phyloP scores from a whole-genome alignment of 1,284 basidiomycete genomes.

The Moesziomyces antarcticus region DNA sequence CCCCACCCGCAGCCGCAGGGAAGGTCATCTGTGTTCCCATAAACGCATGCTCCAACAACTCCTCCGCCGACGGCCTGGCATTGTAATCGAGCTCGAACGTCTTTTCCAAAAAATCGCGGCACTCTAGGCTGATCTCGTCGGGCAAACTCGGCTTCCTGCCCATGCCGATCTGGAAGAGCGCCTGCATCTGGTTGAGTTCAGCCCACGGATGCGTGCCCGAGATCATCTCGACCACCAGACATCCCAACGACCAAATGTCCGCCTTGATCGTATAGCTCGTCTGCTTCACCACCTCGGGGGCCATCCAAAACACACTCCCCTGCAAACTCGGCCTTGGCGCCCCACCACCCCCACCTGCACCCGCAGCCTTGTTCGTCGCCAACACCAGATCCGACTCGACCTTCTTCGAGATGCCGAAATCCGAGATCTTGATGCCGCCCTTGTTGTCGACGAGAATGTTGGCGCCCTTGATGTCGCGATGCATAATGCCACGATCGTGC shows the following conservation, averaged over 20 bases:
- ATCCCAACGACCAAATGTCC: slow-evolving; percentile 98
- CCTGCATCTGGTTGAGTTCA: slow-evolving; percentile 90
- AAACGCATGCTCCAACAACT: slow-evolving; percentile 60
- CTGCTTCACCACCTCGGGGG: slow-evolving; percentile 92
- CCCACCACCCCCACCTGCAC: slow-evolving; percentile 1
- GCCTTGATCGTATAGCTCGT: slow-evolving; percentile 92
- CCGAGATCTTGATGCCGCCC: slow-evolving; percentile 96
- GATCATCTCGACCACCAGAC: slow-evolving; percentile 97
- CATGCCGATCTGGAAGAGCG: slow-evolving; percentile 65
- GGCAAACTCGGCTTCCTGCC: slow-evolving; percentile 53
- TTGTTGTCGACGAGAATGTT: slow-evolving; percentile 99
- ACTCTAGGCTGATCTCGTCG: slow-evolving; percentile 60
- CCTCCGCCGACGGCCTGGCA: slow-evolving; percentile 56
- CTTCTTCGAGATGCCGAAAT: slow-evolving; percentile 99
- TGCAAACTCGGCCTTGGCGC: slow-evolving; percentile 89
- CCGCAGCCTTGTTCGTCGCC: slow-evolving; percentile 29
- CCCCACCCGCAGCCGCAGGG: background rate
- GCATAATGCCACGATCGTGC: slow-evolving; percentile 93
- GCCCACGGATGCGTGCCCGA: slow-evolving; percentile 98
- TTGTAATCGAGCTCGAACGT: slow-evolving; percentile 64
- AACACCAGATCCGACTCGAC: slow-evolving; percentile 77
- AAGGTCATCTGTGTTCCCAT: slow-evolving; percentile 51
- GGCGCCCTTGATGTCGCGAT: slow-evolving; percentile 97
- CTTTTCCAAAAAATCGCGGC: slow-evolving; percentile 56
- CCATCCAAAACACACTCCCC: slow-evolving; percentile 89